Percentiles rank a stretch among this genome's conserved stretches.
Evolutionary conservation across 495 filamentous ascomycete species (phyloP).

Genomic region (Annulohypoxylon maeteangense): DNA sequence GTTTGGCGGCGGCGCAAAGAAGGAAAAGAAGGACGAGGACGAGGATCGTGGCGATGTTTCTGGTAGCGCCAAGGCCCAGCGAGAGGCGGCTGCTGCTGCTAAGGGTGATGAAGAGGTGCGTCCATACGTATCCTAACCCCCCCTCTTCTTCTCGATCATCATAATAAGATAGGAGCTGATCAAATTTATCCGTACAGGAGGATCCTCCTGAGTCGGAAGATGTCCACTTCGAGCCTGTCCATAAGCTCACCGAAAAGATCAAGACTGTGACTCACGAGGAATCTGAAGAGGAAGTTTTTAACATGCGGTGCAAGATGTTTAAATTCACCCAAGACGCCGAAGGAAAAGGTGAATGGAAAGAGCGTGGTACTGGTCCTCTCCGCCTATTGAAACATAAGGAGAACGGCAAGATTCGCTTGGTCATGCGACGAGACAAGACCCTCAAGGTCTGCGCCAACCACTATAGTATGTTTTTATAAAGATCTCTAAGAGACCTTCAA

Average conservation of each 20-base stretch:
- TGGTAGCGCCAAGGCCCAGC: slow-evolving; percentile 86
- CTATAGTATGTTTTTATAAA: slow-evolving; percentile 80
- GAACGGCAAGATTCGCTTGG: slow-evolving; percentile 95
- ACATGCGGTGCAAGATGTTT: slow-evolving; percentile 99
- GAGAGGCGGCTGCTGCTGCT: slow-evolving; percentile 70
- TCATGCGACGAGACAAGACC: slow-evolving; percentile 99
- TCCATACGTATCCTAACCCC: neutral
- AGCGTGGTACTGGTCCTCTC: slow-evolving; percentile 97
- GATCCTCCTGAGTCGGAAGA: slow-evolving; percentile 85
- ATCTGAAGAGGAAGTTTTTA: slow-evolving; percentile 95
- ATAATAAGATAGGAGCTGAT: slow-evolving; percentile 14
- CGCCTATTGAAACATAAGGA: slow-evolving; percentile 97
- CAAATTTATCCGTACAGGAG: slow-evolving; percentile 59
- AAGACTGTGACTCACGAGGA: slow-evolving; percentile 99
- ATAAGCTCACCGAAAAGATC: slow-evolving; percentile 93
- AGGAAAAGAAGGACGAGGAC: slow-evolving; percentile 79
- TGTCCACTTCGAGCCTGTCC: slow-evolving; percentile 96
- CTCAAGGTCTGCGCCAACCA: slow-evolving; percentile 99
- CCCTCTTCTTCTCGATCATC: neutral
- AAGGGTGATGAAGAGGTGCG: slow-evolving; percentile 57
- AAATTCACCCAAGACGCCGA: slow-evolving; percentile 84
- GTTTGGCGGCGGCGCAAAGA: slow-evolving; percentile 95
- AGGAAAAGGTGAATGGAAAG: slow-evolving; percentile 88
- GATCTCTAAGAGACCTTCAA: neutral
- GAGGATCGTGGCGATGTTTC: slow-evolving; percentile 80